Base-by-base conservation (phyloP, 2,329 filamentous ascomycete genomes). In the Microcyclospora tardicrescens region DNA sequence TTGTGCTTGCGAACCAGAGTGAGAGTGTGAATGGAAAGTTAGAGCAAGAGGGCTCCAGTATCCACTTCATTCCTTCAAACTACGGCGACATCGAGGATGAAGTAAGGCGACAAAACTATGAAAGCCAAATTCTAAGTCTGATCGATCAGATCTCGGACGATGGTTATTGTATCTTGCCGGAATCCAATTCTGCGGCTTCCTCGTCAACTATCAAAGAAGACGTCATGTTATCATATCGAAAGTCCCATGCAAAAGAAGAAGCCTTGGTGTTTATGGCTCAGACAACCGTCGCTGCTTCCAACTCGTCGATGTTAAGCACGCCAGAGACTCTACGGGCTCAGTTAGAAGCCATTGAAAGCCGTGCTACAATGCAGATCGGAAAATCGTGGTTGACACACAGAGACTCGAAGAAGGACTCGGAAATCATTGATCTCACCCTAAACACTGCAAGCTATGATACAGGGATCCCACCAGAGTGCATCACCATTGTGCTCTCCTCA, bases 361-460 rank as follows among this genome's bases (percentile, higher is more conserved):
- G 19, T 24, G 19, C 19, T 24, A 24, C 19, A 24, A 24, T 24
- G 19, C 19, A 24, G 8, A 32, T 32, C 30, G 10, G 6, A 5
- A 10, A 5, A n/a, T 15, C 12, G 30, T 15, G 12, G 14, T 10
- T 5, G 30, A 6, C 12, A 4, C 14, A n/a, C 14, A n/a, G 30
- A 15, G 30, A 32, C 14, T n/a, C 30, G 12, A 32, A 15, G 11
- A 27, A 27, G 11, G 11, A 2, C 5, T 15, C 30, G 5, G n/a
- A 34, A 14, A 38, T 28, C 30, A 28, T 38, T 13, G 36, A 43
- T 10, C 24, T 33, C 15, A 33, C 38, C 3, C 29, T 40, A 14
- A 5, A n/a, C 4, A 32, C 38, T 16, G 36, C 35, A 10, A 27
- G 32, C 10, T 28, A 38, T 10, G 13, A 34, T 2, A 19, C 36